phyloP scores from a whole-genome alignment of 441 rosid genomes.

The Metrosideros polymorpha region DNA sequence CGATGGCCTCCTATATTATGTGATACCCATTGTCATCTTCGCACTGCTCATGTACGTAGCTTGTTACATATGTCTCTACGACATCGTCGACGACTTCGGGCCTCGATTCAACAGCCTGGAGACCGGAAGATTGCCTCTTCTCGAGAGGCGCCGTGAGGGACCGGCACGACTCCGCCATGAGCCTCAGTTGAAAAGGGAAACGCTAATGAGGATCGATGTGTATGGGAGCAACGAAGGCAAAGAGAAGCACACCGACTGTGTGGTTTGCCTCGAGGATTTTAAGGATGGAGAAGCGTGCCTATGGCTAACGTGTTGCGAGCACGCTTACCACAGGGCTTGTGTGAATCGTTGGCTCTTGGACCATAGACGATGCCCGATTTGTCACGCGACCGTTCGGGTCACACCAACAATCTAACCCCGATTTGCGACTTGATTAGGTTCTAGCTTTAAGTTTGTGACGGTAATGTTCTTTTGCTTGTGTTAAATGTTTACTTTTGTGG shows the following conservation, averaged over 20 bases:
- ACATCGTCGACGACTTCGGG: background rate
- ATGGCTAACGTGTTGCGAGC: background rate
- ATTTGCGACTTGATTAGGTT: background rate
- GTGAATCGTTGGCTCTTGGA: background rate
- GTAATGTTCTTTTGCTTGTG: background rate
- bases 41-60: background rate
- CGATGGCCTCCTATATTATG: background rate
- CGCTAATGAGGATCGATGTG: background rate
- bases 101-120: background rate
- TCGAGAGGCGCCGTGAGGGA: background rate
- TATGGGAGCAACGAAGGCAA: background rate
- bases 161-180: background rate
- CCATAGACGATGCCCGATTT: background rate
- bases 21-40: background rate
- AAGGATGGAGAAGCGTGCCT: conserved; percentile 1
- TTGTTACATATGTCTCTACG: background rate
- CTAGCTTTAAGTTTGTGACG: background rate
- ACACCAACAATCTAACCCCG: background rate
- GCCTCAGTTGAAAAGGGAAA: background rate
- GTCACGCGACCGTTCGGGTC: background rate
- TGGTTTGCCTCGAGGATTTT: conserved; percentile 9
- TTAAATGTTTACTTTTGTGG: background rate
- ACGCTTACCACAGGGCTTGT: conserved; percentile 8
- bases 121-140: background rate
- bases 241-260: background rate